Evolutionary conservation across 192 early-diverging fungal genomes (phyloP).

Genomic region (Thamnidium elegans): DNA sequence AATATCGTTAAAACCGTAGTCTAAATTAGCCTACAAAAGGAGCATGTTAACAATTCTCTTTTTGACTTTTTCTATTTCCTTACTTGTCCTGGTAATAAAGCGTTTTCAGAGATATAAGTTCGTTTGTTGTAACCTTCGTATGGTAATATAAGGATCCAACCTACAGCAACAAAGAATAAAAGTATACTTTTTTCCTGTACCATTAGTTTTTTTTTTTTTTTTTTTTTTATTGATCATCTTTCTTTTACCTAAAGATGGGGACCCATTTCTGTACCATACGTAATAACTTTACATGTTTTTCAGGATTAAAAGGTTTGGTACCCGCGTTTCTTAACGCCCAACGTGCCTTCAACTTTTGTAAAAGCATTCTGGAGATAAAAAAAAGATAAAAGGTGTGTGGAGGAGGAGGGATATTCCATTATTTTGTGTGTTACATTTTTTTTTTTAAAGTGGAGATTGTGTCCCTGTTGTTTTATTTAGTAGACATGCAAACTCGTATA

Average conservation of each 20-base stretch:
- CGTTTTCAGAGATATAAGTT: conserved; percentile 78
- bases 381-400: no score
- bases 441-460: no score
- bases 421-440: no score
- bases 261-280: conserved; percentile 8
- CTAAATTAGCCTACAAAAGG: conserved; percentile 49
- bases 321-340: no score
- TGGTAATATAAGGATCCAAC: conserved; percentile 67
- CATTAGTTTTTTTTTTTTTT: no score
- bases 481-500: no score
- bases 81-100: conserved; percentile 70
- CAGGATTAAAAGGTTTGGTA: neutral
- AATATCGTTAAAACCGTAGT: conserved; percentile 45
- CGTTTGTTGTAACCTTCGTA: conserved; percentile 56
- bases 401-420: no score
- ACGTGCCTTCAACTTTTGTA: no score
- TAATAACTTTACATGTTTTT: conserved; percentile 5
- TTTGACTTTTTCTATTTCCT: neutral
- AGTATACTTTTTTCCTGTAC: no score
- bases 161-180: conserved; percentile 54
- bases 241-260: conserved; percentile 1
- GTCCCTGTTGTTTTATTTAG: no score
- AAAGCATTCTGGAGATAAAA: no score
- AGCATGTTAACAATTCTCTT: neutral
- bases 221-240: neutral